Base-by-base conservation (phyloP, 139 green algal species). In the Tetratostichococcus sp. region DNA sequence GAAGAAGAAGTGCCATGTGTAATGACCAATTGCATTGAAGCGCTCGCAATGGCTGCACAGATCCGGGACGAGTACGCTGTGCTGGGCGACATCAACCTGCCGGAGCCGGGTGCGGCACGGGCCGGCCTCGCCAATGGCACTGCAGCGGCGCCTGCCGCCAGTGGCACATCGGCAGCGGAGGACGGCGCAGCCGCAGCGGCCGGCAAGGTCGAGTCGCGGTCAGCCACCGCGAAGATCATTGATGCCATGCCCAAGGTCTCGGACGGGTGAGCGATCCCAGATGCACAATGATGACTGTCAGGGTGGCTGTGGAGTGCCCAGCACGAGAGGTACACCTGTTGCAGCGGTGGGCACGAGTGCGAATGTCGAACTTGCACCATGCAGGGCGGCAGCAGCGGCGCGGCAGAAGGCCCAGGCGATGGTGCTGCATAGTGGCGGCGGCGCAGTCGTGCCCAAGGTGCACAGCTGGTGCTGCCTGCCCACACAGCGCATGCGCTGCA, bases 201-300 rank as follows among this genome's bases (percentile, higher is more conserved):
- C 1, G 68, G 80, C 16, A 75, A 72, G 58, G 78, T 75, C 1
- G 82, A 84, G 59, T 89, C 83, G 16, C 79, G 72, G n/a, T 90
- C 79, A 39, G 65, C 67, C 4, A 80, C 86, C 0, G 81, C 89
- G n/a, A 91, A 89, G 75, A 70, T 96, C 1, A 93, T 96, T 23
- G 88, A 96, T 35, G 81, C 58, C 22, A 88, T 96, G 69, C 85
- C 79, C 19, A 67, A 78, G 26, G 72, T 74, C 25, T 67, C 81
- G 16, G 50, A 83, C 25, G 58, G 57, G 72, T 82, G 71, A 71
- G 77, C 32, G 6, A 8, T 17, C 11, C 50, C 11, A 43, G 34
- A 65, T n/a, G n/a, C n/a, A n/a, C n/a, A n/a, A n/a, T n/a, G n/a
- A n/a, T n/a, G n/a, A n/a, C n/a, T n/a, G n/a, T n/a, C n/a, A n/a